These are phyloP conservation scores for Diaporthe velutina DNA, from an alignment of 2,329 filamentous ascomycete genomes.

Conservation along the genomic window DNA sequence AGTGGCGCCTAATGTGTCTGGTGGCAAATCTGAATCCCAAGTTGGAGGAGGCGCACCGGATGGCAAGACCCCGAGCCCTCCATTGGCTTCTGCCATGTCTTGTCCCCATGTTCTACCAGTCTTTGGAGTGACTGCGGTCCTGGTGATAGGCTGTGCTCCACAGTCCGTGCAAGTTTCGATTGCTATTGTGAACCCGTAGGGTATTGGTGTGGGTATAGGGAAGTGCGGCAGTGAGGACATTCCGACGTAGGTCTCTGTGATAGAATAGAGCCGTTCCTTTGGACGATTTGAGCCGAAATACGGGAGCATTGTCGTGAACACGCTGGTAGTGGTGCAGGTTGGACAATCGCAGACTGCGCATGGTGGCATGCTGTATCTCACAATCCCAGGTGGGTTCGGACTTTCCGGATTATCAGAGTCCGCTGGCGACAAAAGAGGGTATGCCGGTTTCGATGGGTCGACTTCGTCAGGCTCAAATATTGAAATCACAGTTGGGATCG, in stretches of 20 bases:
- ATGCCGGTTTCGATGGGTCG: not conserved
- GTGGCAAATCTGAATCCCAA: not conserved
- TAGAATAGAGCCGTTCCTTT: not conserved
- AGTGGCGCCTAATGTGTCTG: not conserved
- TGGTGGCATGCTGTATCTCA: conserved; percentile 1
- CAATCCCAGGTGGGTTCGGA: not conserved
- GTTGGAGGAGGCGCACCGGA: not conserved
- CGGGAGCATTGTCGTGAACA: conserved; percentile 8
- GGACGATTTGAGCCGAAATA: not conserved
- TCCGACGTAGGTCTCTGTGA: not conserved
- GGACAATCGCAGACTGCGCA: conserved; percentile 1
- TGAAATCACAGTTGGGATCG: not conserved
- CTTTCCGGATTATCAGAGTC: not conserved
- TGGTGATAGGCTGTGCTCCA: not conserved
- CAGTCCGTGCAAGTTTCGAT: not conserved
- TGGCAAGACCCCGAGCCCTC: not conserved
- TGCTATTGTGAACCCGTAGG: not conserved
- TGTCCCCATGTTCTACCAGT: not conserved
- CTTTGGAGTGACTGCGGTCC: not conserved
- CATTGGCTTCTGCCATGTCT: not conserved
- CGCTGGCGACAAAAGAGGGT: not conserved
- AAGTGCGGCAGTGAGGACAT: conserved; percentile 1
- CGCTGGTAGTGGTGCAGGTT: conserved; percentile 5
- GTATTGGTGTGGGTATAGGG: not conserved
- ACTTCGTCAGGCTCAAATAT: not conserved